Conservation (phyloP, 129 eudicot species). For the Deinandra increscens region DNA sequence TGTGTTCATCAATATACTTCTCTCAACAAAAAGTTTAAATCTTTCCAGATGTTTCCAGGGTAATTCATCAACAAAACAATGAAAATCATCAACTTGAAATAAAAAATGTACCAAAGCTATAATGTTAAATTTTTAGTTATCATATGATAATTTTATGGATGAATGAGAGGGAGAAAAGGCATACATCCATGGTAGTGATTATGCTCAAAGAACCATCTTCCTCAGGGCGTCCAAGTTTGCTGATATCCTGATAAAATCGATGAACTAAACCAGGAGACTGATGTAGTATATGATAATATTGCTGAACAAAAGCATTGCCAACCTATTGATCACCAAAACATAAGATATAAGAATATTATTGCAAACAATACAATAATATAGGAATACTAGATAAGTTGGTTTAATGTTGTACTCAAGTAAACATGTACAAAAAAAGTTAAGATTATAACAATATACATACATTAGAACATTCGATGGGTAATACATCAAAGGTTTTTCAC, state of each 20-base stretch:
- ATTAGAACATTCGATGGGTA: not conserved
- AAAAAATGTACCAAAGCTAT: not conserved
- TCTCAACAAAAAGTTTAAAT: not conserved
- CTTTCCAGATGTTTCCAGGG: not conserved
- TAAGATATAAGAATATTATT: not conserved
- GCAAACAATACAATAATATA: not conserved
- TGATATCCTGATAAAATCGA: conserved; percentile 78
- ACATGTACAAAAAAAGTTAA: not conserved
- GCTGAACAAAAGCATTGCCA: conserved; percentile 82
- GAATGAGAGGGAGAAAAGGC: not conserved
- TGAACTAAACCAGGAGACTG: conserved; percentile 75
- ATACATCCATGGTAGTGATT: conserved; percentile 82
- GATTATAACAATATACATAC: not conserved
- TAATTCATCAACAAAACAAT: not conserved
- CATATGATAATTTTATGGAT: not conserved
- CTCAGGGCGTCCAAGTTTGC: conserved; percentile 88
- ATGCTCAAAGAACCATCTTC: conserved; percentile 64
- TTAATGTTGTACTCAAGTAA: not conserved
- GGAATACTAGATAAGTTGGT: not conserved
- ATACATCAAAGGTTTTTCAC: not conserved
- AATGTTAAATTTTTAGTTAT: not conserved
- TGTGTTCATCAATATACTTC: not conserved
- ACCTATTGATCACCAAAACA: conserved; percentile 45
- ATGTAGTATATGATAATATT: conserved; percentile 74
- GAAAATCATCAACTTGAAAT: not conserved